Base-by-base conservation (phyloP, 441 rosid species). In the Sinapis alba region DNA sequence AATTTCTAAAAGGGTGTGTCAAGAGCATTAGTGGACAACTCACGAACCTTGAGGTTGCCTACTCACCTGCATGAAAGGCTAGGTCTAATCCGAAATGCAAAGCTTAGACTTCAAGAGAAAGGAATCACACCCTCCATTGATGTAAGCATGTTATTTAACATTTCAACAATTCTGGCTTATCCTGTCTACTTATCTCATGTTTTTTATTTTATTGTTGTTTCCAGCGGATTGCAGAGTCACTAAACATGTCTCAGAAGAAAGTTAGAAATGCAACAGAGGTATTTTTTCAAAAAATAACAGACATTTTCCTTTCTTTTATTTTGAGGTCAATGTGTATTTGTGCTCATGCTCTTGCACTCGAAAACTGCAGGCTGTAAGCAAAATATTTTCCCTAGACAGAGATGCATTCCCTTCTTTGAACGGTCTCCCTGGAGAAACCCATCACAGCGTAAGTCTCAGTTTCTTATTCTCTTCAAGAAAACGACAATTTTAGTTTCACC, bases 211-310 rank as follows among this genome's bases (percentile, higher is more conserved):
- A 6, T 30, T 73, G 26, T 7, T 67, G 16, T 62, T 84, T 82
- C 41, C 93, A 96, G 99, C 90, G 88, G 77, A 90, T 96, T 65
- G 98, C 98, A 50, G 89, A 90, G 74, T 84, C 81, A 60, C 83
- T 96, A 75, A 96, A 93, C 78, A 91, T 96, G 90, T 91, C 99
- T 2, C 84, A 87, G 80, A 91, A 86, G 83, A 96, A 94, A 91
- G 95, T 94, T 59, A 81, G 87, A 77, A 93, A 93, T 79, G 99
- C 98, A 60, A 90, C 97, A 15, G 92, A 93, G 95, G 99, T 95
- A 43, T 13, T 12, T 38, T 36, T 13, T 13, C 5, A 13, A n/a
- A 13, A 9, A 41, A 6, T n/a, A 45, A 45, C 5, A 9, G 7
- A 15, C 21, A 50, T 50, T 21, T 50, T 8, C 21, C 56, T 50